phyloP scores from a whole-genome alignment of 495 filamentous ascomycete species.

The Penicillium robsamsonii region DNA sequence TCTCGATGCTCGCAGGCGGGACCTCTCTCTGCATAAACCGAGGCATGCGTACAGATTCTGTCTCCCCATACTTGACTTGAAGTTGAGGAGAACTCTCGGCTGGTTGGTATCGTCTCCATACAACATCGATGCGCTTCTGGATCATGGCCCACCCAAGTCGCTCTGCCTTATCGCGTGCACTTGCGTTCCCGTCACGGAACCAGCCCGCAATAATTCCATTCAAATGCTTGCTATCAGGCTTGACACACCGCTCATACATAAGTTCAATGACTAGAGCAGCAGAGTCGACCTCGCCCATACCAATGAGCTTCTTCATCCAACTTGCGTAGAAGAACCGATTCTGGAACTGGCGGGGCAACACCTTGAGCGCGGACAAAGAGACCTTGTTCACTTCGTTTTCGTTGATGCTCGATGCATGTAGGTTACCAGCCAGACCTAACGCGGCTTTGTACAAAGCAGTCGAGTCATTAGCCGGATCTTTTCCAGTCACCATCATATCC shows the following conservation, averaged over 20 bases:
- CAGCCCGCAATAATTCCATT: constrained; percentile 76
- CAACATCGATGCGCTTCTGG: constrained; percentile 58
- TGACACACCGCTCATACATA: constrained; percentile 64
- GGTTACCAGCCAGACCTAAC: constrained; percentile 41
- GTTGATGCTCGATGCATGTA: constrained; percentile 48
- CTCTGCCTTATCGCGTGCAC: constrained; percentile 60
- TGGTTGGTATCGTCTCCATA: constrained; percentile 42
- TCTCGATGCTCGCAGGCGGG: constrained; percentile 67
- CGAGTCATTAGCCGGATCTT: constrained; percentile 49
- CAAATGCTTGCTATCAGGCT: constrained; percentile 64
- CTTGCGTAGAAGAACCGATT: constrained; percentile 80
- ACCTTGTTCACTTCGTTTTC: constrained; percentile 50
- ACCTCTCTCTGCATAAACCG: constrained; percentile 42
- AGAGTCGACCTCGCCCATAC: constrained; percentile 65
- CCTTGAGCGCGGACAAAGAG: constrained; percentile 48
- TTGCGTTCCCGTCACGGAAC: constrained; percentile 57
- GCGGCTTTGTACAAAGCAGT: constrained; percentile 48
- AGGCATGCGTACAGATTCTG: constrained; percentile 27
- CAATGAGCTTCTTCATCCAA: constrained; percentile 78
- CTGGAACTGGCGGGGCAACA: constrained; percentile 60
- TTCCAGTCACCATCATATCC: constrained; percentile 75
- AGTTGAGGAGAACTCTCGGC: constrained; percentile 18
- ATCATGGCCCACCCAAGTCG: constrained; percentile 76
- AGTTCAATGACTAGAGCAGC: constrained; percentile 65
- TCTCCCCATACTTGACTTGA: constrained; percentile 21